Evolutionary conservation across 306 rosid species (phyloP), one percentile per base, ranked within the genome.

Genomic region (Castanopsis chinensis): DNA sequence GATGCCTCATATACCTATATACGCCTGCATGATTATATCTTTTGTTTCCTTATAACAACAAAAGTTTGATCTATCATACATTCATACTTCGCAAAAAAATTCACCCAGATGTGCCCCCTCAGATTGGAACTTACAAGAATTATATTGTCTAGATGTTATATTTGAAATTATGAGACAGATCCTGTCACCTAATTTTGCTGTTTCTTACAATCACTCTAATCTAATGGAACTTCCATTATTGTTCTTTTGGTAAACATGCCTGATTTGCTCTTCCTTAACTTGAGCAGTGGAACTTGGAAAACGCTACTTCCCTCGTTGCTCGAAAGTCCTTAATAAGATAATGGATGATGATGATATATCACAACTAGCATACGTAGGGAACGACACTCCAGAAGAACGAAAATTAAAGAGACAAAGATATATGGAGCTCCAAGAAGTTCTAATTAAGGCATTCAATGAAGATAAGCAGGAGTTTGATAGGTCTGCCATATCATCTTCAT

Each of bases 291-390:
- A 88, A 71, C 74, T 89, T 11, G 94, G 90, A 70, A 88, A 89
- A 80, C 91, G 94, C 32, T 89, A 86, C 90, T 91, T 91, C 72
- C 97, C 97, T 20, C 93, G 91, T 45, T 91, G 97, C 83, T 86
- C 92, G 18, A 89, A 76, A 72, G 90, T 90, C 71, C 81, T 87
- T 74, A 90, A 92, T 71, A 90, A 84, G 78, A 90, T 92, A 28
- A 90, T 92, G 97, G 97, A 92, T 74, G 85, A 88, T 5, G 87
- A 90, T 73, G 94, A 88, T 63, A 69, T 92, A 23, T 65, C 91
- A 15, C 91, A 85, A 71, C 85, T 92, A n/a, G 85, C 88, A 33
- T 85, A 85, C 58, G 37, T 77, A 65, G 70, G 88, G 45, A 76
- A 85, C 54, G 91, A 87, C 71, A 76, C 85, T 72, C 85, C 92